phyloP scores from a whole-genome alignment of 805 yeast genomes.

The Yamadazyma ubonensis region DNA sequence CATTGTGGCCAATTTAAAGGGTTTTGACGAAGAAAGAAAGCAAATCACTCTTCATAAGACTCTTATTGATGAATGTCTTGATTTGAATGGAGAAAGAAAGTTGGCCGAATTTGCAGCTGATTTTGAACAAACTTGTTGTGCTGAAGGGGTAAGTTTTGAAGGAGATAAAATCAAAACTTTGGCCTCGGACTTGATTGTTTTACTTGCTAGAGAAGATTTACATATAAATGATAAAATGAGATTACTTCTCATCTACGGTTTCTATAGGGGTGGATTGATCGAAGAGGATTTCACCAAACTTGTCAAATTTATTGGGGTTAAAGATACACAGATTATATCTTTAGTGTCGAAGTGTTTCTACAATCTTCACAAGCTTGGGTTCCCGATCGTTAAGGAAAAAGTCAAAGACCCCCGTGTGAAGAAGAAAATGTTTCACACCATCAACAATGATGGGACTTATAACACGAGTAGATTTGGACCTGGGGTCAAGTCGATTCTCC shows the following conservation, averaged over 20 bases:
- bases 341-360: slow-evolving; percentile 53
- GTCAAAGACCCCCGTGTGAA: slow-evolving; percentile 43
- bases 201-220: slow-evolving; percentile 50
- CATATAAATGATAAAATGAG: slow-evolving; percentile 70
- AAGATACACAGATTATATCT: slow-evolving; percentile 48
- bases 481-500: slow-evolving; percentile 59
- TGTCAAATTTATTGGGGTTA: slow-evolving; percentile 50
- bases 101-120: slow-evolving; percentile 72
- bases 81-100: slow-evolving; percentile 53
- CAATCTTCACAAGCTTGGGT: slow-evolving; percentile 52
- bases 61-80: slow-evolving; percentile 64
- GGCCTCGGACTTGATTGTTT: slow-evolving; percentile 58
- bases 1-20: slow-evolving; percentile 68
- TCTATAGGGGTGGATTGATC: slow-evolving; percentile 79
- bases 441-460: slow-evolving; percentile 50
- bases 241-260: slow-evolving; percentile 67
- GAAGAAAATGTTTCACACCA: slow-evolving; percentile 56
- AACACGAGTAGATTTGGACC: slow-evolving; percentile 74
- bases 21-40: slow-evolving; percentile 65
- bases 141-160: slow-evolving; percentile 67
- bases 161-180: slow-evolving; percentile 60
- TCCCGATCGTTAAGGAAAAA: slow-evolving; percentile 47
- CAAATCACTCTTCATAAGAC: slow-evolving; percentile 59
- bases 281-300: slow-evolving; percentile 72
- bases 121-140: slow-evolving; percentile 79